These are phyloP conservation scores for Carex littledalei DNA, from an alignment of 176 grass and related monocot genomes.

Conservation along the genomic window DNA sequence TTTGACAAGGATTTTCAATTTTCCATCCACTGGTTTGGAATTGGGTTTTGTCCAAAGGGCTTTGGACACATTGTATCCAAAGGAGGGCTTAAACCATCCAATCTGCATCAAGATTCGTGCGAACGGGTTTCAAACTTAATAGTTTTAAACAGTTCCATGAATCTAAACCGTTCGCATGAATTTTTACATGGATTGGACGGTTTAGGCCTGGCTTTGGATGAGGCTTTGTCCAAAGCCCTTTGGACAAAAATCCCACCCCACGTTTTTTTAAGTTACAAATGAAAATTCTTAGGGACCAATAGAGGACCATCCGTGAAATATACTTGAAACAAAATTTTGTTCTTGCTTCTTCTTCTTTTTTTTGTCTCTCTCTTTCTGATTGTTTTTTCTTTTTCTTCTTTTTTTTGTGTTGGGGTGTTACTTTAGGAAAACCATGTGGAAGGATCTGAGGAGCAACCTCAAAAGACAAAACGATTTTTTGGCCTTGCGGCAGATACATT, in stretches of 20 bases:
- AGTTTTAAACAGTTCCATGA: no score
- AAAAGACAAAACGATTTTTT: conserved; percentile 87
- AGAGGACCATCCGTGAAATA: background rate
- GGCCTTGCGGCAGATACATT: conserved; percentile 64
- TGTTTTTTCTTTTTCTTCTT: conserved; percentile 1
- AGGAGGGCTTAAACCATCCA: no score
- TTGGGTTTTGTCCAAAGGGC: no score
- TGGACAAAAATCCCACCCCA: no score
- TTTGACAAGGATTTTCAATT: background rate
- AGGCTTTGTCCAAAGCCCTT: no score
- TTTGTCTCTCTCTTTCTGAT: conserved; percentile 9
- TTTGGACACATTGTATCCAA: no score
- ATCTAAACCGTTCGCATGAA: no score
- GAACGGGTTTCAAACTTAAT: no score
- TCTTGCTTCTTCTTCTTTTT: background rate
- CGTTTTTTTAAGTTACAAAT: background rate
- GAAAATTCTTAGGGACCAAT: background rate
- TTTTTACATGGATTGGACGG: no score
- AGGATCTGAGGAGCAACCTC: conserved; percentile 71
- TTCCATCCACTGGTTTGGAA: background rate
- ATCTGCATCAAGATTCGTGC: no score
- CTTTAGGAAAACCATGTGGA: conserved; percentile 88
- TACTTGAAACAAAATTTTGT: background rate
- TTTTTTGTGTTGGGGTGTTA: conserved; percentile 20
- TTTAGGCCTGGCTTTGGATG: no score